Evolutionary conservation across 2,329 filamentous ascomycete species (phyloP), one percentile per base, ranked within the genome.

Genomic region (Cadophora luteo-olivacea): DNA sequence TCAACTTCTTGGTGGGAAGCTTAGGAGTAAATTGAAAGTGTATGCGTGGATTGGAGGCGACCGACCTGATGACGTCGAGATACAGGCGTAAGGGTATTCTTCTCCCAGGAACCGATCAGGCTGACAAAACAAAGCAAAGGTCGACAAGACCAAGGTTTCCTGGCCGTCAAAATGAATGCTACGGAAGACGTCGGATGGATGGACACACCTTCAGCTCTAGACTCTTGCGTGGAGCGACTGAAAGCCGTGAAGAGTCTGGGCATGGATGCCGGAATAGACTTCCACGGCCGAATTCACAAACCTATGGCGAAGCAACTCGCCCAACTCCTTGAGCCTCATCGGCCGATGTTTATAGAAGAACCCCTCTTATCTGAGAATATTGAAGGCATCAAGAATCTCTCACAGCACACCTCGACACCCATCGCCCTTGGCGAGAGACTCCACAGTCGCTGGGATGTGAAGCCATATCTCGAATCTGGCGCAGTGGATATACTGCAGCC

Each of bases 31-130:
- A 74, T 80, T 92, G 14, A 88, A 88, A 70, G 91, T 94, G 0
- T 94, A 93, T 75, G 89, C 89, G 16, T 93, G 92, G 91, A 93
- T 94, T 68, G 91, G 91, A 3, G 91, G 91, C 3, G 91, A 93
- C 72, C 81, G 90, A 4, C 92, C 92, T 0, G 78, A 81, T 8
- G 91, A 93, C 72, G 85, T 94, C 2, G 87, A 89, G 73, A 76
- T 75, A 1, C 87, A 89, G 74, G 91, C 88, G 83, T 89, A 78
- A 73, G 84, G 75, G 29, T 54, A 33, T 22, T 38, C 19, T 32
- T 57, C 36, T 60, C 32, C 24, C 16, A 29, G 29, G 19, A 22
- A 52, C 14, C 41, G 25, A 12, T 12, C 16, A 9, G 25, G 14
- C 62, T 69, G n/a, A 76, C 45, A 24, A 12, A n/a, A 45, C 49